A percentile compares a stretch with the other conserved stretches of the same genome.
Evolutionary conservation across 2,329 filamentous ascomycete genomes (phyloP).

Genomic region (Aureobasidium subglaciale): DNA sequence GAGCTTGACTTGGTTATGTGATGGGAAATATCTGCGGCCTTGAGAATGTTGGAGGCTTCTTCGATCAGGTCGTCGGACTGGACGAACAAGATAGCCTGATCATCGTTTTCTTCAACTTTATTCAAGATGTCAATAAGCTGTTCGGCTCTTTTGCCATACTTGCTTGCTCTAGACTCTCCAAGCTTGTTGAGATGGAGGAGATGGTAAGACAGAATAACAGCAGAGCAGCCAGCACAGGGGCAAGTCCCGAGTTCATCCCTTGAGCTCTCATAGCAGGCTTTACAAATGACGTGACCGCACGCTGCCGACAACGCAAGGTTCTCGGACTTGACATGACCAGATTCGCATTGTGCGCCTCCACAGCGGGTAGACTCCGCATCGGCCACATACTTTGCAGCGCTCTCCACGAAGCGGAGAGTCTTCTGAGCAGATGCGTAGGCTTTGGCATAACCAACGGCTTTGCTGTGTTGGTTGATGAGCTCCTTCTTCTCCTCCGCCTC

Average conservation of each 20-base stretch:
- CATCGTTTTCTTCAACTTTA: constrained; percentile 30
- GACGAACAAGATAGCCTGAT: constrained; percentile 51
- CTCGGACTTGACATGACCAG: no score
- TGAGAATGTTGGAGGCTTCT: constrained; percentile 30
- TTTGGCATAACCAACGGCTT: background rate
- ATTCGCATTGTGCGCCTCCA: no score
- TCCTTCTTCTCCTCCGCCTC: background rate
- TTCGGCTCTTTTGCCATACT: constrained; percentile 43
- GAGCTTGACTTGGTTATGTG: no score
- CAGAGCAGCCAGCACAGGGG: no score
- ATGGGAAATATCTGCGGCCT: constrained; percentile 20
- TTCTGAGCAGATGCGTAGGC: background rate
- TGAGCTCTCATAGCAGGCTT: constrained; percentile 29
- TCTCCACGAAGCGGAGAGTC: background rate
- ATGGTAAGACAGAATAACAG: constrained; percentile 36
- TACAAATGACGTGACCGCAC: background rate
- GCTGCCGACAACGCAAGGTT: background rate
- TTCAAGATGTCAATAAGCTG: constrained; percentile 40
- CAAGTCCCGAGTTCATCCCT: no score
- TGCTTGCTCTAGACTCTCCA: constrained; percentile 18
- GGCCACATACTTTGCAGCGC: background rate
- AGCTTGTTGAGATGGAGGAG: constrained; percentile 35
- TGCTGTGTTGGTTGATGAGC: background rate
- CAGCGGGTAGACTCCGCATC: no score
- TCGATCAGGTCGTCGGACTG: constrained; percentile 43